phyloP scores from a whole-genome alignment of 345 rosid genomes.

The Rhizophora mangle region DNA sequence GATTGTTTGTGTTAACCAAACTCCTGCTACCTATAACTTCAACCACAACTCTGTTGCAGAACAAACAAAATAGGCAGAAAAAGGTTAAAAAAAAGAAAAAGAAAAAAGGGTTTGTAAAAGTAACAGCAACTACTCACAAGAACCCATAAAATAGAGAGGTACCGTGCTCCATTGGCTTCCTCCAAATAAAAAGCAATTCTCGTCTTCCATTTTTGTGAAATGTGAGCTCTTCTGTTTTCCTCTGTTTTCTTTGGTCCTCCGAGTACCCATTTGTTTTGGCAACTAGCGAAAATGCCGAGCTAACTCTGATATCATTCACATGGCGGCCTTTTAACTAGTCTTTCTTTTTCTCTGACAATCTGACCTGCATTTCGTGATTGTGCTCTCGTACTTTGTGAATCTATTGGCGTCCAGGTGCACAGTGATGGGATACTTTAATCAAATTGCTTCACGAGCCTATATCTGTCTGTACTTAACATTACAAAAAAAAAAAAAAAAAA shows the following conservation, averaged over 20 bases:
- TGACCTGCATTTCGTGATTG: conserved; percentile 20
- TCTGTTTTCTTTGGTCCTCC: neutral
- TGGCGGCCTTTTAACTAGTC: too few relatives aligned
- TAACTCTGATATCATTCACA: neutral
- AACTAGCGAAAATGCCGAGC: conserved; percentile 16
- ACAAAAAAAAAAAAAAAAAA: too few relatives aligned
- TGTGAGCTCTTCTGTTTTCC: neutral
- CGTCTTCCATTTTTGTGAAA: neutral
- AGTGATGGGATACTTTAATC: conserved; percentile 6
- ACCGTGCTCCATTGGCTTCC: too few relatives aligned
- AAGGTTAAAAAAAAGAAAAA: too few relatives aligned
- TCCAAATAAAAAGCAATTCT: conserved; percentile 9
- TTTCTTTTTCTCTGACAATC: neutral
- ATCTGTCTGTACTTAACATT: too few relatives aligned
- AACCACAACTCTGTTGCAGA: too few relatives aligned
- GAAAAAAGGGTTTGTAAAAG: too few relatives aligned
- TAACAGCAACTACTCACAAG: too few relatives aligned
- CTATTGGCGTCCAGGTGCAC: conserved; percentile 22
- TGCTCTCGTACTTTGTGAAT: conserved; percentile 8
- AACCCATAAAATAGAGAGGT: too few relatives aligned
- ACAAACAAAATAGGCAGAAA: too few relatives aligned
- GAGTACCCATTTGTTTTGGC: conserved; percentile 16
- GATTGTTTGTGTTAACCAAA: too few relatives aligned
- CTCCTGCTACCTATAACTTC: too few relatives aligned
- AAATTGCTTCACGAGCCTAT: neutral